These are phyloP conservation scores for Zalerion maritima DNA, from an alignment of 495 filamentous ascomycete species.

Conservation along the genomic window DNA sequence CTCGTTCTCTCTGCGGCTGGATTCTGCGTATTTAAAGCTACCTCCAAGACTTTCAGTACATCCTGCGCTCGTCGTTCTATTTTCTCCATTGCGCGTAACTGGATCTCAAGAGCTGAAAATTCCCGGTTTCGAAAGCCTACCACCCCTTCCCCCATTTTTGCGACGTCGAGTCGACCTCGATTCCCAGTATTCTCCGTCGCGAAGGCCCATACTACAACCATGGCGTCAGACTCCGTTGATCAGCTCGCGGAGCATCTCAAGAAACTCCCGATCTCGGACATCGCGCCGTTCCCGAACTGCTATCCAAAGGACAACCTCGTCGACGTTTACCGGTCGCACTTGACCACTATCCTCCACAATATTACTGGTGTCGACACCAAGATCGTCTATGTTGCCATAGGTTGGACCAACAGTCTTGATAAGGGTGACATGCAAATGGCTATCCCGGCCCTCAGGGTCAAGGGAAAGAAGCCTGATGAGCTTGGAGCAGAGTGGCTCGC, in stretches of 20 bases:
- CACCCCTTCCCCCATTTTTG: no score
- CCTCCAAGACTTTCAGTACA: no score
- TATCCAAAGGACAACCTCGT: slow-evolving; percentile 65
- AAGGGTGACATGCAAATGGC: slow-evolving; percentile 81
- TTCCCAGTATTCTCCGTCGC: no score
- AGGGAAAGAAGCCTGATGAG: slow-evolving; percentile 66
- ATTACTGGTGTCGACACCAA: slow-evolving; percentile 56
- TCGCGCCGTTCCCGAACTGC: slow-evolving; percentile 35
- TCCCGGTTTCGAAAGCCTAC: no score
- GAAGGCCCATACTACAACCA: no score
- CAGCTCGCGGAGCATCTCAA: slow-evolving; percentile 24
- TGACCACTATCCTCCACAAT: slow-evolving; percentile 57
- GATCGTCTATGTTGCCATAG: slow-evolving; percentile 62
- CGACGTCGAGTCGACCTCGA: no score
- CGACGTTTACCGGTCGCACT: slow-evolving; percentile 77
- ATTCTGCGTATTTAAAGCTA: no score
- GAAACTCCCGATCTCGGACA: slow-evolving; percentile 21
- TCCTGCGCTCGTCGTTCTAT: no score
- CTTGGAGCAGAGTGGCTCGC: slow-evolving; percentile 54
- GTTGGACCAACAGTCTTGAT: slow-evolving; percentile 73
- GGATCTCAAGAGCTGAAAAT: no score
- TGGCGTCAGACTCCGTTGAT: slow-evolving; percentile 16
- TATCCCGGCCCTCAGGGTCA: slow-evolving; percentile 64
- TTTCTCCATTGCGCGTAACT: no score
- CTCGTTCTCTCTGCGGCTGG: no score